Percentiles rank a stretch among this genome's conserved stretches.
These are phyloP conservation scores for Quercus phellos DNA, from an alignment of 331 rosid genomes.

Conservation along the genomic window DNA sequence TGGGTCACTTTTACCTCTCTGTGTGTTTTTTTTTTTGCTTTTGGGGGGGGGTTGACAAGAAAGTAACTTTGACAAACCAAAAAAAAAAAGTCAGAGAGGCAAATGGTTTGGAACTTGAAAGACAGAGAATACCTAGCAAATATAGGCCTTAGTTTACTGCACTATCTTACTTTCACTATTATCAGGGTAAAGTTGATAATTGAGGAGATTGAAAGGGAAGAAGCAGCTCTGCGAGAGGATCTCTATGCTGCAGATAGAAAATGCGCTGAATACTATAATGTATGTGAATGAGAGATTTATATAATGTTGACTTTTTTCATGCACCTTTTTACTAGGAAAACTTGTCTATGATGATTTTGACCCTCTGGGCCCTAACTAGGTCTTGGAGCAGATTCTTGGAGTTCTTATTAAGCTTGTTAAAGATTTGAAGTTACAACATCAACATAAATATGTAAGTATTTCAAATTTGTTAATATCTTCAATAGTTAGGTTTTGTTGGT, in stretches of 20 bases:
- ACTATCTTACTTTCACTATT: slow-evolving; percentile 20
- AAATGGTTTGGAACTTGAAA: not conserved
- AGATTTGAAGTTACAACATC: slow-evolving; percentile 93
- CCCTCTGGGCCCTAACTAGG: slow-evolving; percentile 42
- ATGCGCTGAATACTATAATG: slow-evolving; percentile 84
- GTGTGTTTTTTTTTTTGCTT: too few relatives aligned
- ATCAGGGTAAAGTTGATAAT: slow-evolving; percentile 79
- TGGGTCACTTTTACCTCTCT: too few relatives aligned
- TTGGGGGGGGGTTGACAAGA: too few relatives aligned
- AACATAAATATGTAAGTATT: slow-evolving; percentile 70
- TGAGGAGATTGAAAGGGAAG: slow-evolving; percentile 89
- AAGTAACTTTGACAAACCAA: too few relatives aligned
- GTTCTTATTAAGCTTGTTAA: slow-evolving; percentile 83
- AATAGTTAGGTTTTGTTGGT: not conserved
- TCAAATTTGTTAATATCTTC: slow-evolving; percentile 6
- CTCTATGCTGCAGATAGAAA: slow-evolving; percentile 82
- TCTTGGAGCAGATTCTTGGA: slow-evolving; percentile 87
- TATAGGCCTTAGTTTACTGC: slow-evolving; percentile 2
- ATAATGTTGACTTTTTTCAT: not conserved
- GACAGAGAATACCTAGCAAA: not conserved
- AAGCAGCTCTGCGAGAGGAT: slow-evolving; percentile 75
- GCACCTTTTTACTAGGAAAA: not conserved
- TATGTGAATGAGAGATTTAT: slow-evolving; percentile 22
- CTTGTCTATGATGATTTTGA: slow-evolving; percentile 3
- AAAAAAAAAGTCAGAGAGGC: not conserved